Evolutionary conservation across 116 monocot genomes (phyloP), one percentile per base, ranked within the genome.

Genomic region (Papilionanthe hybrid): DNA sequence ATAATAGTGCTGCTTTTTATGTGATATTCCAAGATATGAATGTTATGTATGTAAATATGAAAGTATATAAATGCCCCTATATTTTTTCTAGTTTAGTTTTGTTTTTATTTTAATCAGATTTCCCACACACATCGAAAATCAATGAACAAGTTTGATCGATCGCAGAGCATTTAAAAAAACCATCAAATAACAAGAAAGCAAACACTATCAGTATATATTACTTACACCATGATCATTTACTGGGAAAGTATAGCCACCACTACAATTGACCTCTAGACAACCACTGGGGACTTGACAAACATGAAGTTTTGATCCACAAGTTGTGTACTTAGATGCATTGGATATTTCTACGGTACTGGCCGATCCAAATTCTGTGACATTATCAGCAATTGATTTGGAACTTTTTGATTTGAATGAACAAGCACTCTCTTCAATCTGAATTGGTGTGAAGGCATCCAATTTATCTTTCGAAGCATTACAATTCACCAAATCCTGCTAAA

Each of bases 331-430:
- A 19, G 78, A 68, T 78, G 83, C 78, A 75, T 80, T 78, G 18
- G 66, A 67, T 73, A 79, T 76, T 57, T 53, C 86, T 48, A 45
- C 74, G 57, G 53, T 81, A 79, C 48, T 83, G 30, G 86, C 79
- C 74, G 82, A 88, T 72, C 82, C 88, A 78, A 81, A 84, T 48
- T 69, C 69, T 5, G 66, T 75, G 27, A 37, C 83, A 65, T 80
- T 84, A 49, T 78, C 83, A 63, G 56, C 50, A 56, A 77, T 83
- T 72, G 45, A 77, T 41, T 81, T 84, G 23, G 84, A 80, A 72
- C 82, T 82, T 72, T 82, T 87, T 11, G 86, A 87, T 85, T 83
- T 91, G 75, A 86, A 91, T 72, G 92, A 94, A 57, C 88, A 90
- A 53, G 76, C 86, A 79, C 98, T 92, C 79, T 90, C 93, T 90